phyloP scores from a whole-genome alignment of 1,284 basidiomycete species.

The Mycena sp. region DNA sequence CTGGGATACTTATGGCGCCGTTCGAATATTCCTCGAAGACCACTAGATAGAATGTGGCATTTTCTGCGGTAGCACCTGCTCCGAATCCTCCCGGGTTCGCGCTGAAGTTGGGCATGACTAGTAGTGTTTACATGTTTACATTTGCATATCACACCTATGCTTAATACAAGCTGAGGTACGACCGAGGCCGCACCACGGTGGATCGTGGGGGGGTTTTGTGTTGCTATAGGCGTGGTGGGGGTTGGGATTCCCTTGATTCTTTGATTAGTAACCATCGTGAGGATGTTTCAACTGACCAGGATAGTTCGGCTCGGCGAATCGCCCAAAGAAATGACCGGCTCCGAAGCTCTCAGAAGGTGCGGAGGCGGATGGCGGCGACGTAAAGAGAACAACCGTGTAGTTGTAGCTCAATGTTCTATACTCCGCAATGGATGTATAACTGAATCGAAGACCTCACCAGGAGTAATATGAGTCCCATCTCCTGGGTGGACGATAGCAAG shows the following conservation, averaged over 20 bases:
- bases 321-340: conserved; percentile 52
- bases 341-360: conserved; percentile 38
- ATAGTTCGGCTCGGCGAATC: conserved; percentile 52
- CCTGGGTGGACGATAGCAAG: conserved; percentile 31
- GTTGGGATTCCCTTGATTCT: conserved; percentile 25
- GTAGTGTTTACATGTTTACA: too few species aligned
- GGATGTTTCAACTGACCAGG: conserved; percentile 43
- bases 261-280: not conserved
- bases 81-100: conserved; percentile 16
- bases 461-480: conserved; percentile 43
- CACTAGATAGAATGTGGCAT: conserved; percentile 30
- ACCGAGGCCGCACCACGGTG: too few species aligned
- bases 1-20: conserved; percentile 15
- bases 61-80: conserved; percentile 9
- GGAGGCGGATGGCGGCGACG: conserved; percentile 31
- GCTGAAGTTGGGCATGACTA: conserved; percentile 32
- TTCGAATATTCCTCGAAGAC: conserved; percentile 31
- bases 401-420: conserved; percentile 55
- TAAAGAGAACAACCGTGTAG: conserved; percentile 53
- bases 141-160: too few species aligned
- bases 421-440: conserved; percentile 51
- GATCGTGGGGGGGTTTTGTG: conserved; percentile 20
- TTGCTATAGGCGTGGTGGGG: too few species aligned
- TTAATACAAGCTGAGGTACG: too few species aligned
- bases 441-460: conserved; percentile 42